phyloP scores from a whole-genome alignment of 164 flowering plant genomes.

The Chimonanthus salicifolius region DNA sequence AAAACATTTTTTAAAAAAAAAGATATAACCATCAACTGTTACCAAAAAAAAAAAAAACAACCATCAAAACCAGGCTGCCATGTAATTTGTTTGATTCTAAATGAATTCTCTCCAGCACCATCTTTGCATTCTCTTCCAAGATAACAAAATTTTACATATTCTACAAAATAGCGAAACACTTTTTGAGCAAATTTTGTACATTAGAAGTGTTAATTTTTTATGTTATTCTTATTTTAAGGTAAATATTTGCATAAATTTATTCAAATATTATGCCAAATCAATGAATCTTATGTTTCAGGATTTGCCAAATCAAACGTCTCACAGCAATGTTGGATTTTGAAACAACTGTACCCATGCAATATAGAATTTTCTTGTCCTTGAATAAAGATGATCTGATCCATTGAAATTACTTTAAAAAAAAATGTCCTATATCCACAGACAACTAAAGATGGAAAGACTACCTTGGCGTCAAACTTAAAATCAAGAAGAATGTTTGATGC shows the following conservation, averaged over 20 bases:
- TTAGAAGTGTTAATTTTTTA: no score
- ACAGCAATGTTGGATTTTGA: not conserved
- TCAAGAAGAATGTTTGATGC: constrained; percentile 90
- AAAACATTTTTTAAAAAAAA: not conserved
- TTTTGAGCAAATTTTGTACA: no score
- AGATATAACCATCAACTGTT: not conserved
- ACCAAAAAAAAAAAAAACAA: not conserved
- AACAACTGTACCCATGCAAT: not conserved
- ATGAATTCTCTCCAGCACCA: not conserved
- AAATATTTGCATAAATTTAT: not conserved
- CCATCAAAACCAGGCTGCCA: not conserved
- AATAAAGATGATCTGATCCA: not conserved
- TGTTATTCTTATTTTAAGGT: no score
- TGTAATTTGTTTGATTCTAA: not conserved
- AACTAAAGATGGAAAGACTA: constrained; percentile 14
- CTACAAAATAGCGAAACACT: no score
- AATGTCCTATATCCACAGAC: not conserved
- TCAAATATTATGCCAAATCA: no score
- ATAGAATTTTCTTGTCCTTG: not conserved
- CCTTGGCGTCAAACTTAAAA: constrained; percentile 91
- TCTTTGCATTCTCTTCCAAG: no score
- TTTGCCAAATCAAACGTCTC: no score
- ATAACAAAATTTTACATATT: no score
- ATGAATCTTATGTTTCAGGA: no score
- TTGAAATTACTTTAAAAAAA: not conserved